These are phyloP conservation scores for Arxiozyma bovina DNA, from an alignment of 1,139 yeast species.

Conservation along the genomic window DNA sequence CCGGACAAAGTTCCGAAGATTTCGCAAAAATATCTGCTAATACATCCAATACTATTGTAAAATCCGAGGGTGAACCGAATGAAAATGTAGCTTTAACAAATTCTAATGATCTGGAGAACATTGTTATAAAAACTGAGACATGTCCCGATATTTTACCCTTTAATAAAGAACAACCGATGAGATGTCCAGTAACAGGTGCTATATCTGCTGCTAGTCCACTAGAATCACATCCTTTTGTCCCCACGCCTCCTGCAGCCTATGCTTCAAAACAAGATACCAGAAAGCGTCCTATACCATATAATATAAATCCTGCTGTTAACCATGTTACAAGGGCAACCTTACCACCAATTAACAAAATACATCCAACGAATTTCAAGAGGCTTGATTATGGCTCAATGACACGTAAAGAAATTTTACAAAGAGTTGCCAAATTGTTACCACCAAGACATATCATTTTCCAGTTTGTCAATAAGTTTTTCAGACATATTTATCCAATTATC, in stretches of 20 bases:
- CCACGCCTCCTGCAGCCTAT: background rate
- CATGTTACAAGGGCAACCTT: background rate
- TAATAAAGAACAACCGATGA: slow-evolving; percentile 1
- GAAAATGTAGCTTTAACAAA: background rate
- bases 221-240: slow-evolving; percentile 10
- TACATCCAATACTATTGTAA: background rate
- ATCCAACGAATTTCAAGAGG: background rate
- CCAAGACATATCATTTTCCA: slow-evolving; percentile 35
- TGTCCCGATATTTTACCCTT: background rate
- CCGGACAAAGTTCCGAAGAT: slow-evolving; percentile 7
- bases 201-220: slow-evolving; percentile 1
- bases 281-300: slow-evolving; percentile 6
- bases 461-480: slow-evolving; percentile 37
- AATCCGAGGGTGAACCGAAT: background rate
- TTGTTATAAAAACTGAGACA: background rate
- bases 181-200: slow-evolving; percentile 13
- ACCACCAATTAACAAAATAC: slow-evolving; percentile 3
- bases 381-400: slow-evolving; percentile 6
- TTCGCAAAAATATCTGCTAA: background rate
- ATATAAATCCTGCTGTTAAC: slow-evolving; percentile 2
- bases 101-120: background rate
- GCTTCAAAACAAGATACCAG: background rate
- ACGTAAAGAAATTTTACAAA: slow-evolving; percentile 7
- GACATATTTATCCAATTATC: slow-evolving; percentile 39
- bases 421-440: slow-evolving; percentile 31